Evolutionary conservation across 2,329 filamentous ascomycete genomes (phyloP).

Genomic region (Trichophyton rubrum): DNA sequence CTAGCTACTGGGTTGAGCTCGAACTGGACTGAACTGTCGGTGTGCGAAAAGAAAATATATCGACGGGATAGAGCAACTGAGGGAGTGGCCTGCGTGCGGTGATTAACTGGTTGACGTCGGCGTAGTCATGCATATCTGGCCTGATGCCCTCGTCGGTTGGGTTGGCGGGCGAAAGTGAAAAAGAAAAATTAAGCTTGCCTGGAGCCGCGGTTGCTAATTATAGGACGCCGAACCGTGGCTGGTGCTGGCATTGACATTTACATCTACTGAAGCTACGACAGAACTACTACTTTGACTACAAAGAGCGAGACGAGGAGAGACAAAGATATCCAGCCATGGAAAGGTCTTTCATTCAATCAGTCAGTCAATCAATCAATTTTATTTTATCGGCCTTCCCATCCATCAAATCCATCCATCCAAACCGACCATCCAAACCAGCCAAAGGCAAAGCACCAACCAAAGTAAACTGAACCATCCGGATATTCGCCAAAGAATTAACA

Average conservation of each 20-base stretch:
- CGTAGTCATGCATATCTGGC: neutral
- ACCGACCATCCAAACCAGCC: too few species aligned
- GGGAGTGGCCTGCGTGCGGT: too few species aligned
- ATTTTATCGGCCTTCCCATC: slow-evolving; percentile 2
- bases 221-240: too few species aligned
- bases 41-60: neutral
- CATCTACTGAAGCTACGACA: too few species aligned
- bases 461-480: neutral
- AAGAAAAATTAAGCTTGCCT: neutral
- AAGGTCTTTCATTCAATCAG: slow-evolving; percentile 3
- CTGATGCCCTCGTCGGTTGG: neutral
- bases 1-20: too few species aligned
- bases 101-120: too few species aligned
- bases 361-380: too few species aligned
- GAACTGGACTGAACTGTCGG: neutral
- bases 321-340: slow-evolving; percentile 4
- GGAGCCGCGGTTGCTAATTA: neutral
- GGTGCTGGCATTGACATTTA: too few species aligned
- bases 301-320: neutral
- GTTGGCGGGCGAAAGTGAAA: neutral
- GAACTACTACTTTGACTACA: too few species aligned
- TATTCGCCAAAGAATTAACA: neutral
- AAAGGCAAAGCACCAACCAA: neutral
- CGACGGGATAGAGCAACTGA: too few species aligned
- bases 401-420: neutral